Conservation (phyloP, 78 protist species). For the Dictyostelium citrinum region DNA sequence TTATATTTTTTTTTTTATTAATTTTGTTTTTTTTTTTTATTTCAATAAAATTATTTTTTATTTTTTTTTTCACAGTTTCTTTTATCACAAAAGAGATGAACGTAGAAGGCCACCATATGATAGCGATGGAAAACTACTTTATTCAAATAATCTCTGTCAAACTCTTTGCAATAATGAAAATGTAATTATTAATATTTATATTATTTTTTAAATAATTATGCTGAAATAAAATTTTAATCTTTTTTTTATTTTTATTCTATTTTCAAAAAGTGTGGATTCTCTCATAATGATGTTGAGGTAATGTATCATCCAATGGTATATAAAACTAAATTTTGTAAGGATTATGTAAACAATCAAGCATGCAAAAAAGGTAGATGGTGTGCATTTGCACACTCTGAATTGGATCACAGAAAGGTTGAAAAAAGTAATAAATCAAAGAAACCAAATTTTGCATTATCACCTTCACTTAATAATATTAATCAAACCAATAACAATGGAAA, state of each 20-base stretch:
- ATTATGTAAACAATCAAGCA: background rate
- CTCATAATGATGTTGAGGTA: slow-evolving; percentile 68
- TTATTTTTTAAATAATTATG: too few species aligned
- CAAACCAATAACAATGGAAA: background rate
- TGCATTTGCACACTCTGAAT: slow-evolving; percentile 51
- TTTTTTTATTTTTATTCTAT: background rate
- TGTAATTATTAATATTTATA: slow-evolving; percentile 23
- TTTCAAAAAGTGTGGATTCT: slow-evolving; percentile 25
- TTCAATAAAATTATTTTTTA: too few species aligned
- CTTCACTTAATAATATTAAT: background rate
- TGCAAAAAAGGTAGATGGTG: slow-evolving; percentile 75
- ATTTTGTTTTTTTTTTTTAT: background rate
- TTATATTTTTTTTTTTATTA: background rate
- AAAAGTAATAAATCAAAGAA: background rate
- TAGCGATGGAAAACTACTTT: background rate
- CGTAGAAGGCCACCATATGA: slow-evolving; percentile 57
- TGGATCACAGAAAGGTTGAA: background rate
- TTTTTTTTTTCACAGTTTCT: background rate
- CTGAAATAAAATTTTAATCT: too few species aligned
- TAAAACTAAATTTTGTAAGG: slow-evolving; percentile 53
- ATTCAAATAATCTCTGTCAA: slow-evolving; percentile 23
- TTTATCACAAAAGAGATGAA: slow-evolving; percentile 64
- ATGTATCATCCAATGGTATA: slow-evolving; percentile 70
- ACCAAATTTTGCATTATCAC: background rate
- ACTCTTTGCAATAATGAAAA: slow-evolving; percentile 24